Percentiles rank a stretch among this genome's conserved stretches.
Conservation (phyloP, 305 asterid genomes). For the Solanum chacoense region DNA sequence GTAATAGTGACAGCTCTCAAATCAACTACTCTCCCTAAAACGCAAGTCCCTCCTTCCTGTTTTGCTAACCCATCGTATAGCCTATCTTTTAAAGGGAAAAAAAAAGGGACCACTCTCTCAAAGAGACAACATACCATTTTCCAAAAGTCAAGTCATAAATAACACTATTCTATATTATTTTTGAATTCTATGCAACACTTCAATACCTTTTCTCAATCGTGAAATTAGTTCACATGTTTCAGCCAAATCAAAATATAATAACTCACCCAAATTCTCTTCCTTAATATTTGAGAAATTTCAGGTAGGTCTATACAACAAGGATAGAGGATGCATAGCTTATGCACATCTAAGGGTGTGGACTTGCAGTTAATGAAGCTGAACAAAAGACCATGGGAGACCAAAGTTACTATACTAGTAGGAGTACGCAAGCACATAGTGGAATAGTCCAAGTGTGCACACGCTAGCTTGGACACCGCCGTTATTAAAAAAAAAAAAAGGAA, state of each 20-base stretch:
- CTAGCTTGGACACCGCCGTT: not conserved
- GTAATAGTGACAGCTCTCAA: not conserved
- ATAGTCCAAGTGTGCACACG: not conserved
- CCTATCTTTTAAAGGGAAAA: not conserved
- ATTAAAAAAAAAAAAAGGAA: not conserved
- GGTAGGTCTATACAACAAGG: not conserved
- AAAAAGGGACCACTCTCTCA: not conserved
- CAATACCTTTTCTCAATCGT: not conserved
- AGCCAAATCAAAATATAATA: not conserved
- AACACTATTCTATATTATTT: not conserved
- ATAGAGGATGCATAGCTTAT: not conserved
- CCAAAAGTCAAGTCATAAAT: not conserved
- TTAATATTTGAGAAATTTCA: not conserved
- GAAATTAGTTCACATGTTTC: not conserved
- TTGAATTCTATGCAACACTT: not conserved
- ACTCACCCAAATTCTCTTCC: not conserved
- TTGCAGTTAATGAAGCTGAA: not conserved
- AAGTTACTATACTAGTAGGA: not conserved
- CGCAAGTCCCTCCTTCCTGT: not conserved
- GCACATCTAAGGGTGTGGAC: not conserved
- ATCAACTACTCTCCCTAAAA: not conserved
- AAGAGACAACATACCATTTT: not conserved
- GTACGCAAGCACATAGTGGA: not conserved
- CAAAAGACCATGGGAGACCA: not conserved
- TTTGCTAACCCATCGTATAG: not conserved